Evolutionary conservation across 1,284 basidiomycete species (phyloP), one percentile per base, ranked within the genome.

Genomic region (Cryptococcus sp.): DNA sequence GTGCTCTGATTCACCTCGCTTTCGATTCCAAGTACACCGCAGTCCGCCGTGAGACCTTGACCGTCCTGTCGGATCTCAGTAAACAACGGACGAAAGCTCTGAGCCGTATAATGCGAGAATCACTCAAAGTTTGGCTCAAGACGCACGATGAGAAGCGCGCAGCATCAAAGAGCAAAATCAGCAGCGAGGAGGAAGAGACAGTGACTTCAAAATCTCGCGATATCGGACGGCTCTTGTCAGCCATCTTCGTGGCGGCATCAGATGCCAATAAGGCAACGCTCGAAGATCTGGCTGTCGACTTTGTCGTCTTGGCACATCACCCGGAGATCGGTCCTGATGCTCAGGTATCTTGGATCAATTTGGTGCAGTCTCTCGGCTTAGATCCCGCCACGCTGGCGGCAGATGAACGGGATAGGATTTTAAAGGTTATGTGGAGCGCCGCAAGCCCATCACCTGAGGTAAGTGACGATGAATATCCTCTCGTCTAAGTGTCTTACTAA

Each of bases 341-440:
- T 8, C 82, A 85, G 22, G 84, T 86, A 57, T 83, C 86, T 1
- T 97, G 93, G 92, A 88, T 95, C 61, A 89, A 92, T 52, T 65
- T 91, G 5, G 88, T 88, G 53, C 87, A 91, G 66, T 83, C 82
- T 55, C 86, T 87, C 0, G 75, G 81, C 2, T 70, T 84, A 5
- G 89, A 93, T 73, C 91, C 92, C 1, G 83, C 84, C 38, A 80
- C 83, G 23, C 54, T 79, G 15, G 74, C 70, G 2, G 50, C 65
- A 8, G 63, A 73, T 41, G 57, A 70, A 52, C 59, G 63, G 51
- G 65, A 69, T 53, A 62, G 64, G 47, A 68, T 78, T 39, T 55
- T 77, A 49, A 59, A 73, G 43, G 46, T 64, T 0, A 47, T 80
- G 13, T 73, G 70, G 68, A 57, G 65, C 8, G 67, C 64, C 8